phyloP scores from a whole-genome alignment of 352 stramenopile genomes.

The Porosira glacialis region DNA sequence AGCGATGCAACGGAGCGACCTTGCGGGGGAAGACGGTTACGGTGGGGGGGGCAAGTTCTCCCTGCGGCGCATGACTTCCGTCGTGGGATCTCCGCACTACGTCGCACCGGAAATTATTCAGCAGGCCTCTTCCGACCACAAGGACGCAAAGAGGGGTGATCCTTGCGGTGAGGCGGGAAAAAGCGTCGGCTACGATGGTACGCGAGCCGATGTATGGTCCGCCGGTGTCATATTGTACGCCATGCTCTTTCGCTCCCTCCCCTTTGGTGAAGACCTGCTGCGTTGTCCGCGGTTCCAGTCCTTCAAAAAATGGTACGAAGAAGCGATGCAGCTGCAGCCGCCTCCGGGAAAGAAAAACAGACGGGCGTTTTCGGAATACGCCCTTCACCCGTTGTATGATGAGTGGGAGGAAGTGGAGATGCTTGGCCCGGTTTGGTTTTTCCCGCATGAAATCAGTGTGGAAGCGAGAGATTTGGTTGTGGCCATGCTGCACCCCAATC shows the following conservation, averaged over 20 bases:
- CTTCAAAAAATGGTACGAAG: constrained; percentile 88
- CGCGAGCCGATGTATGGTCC: constrained; percentile 93
- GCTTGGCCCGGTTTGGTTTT: constrained; percentile 80
- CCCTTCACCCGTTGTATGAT: constrained; percentile 57
- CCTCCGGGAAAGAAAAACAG: constrained; percentile 39
- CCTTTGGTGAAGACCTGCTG: constrained; percentile 93
- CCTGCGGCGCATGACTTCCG: constrained; percentile 84
- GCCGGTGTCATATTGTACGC: constrained; percentile 98
- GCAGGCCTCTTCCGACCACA: constrained; percentile 54
- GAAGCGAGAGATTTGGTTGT: constrained; percentile 76
- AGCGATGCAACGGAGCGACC: constrained; percentile 21
- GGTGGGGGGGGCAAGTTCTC: constrained; percentile 24
- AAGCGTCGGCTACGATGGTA: constrained; percentile 85
- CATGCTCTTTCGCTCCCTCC: constrained; percentile 89
- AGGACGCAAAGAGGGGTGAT: background rate
- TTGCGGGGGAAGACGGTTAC: constrained; percentile 25
- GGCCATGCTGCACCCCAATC: constrained; percentile 77
- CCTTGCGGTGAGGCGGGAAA: background rate
- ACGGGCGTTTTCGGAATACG: constrained; percentile 41
- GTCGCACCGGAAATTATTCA: constrained; percentile 92
- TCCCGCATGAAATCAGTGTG: constrained; percentile 59
- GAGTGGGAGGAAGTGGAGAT: constrained; percentile 72
- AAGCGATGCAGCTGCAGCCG: constrained; percentile 45
- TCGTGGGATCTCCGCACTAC: constrained; percentile 95
- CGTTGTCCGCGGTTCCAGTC: constrained; percentile 90